phyloP scores from a whole-genome alignment of 768 basidiomycete species.

The Lactarius quietus region DNA sequence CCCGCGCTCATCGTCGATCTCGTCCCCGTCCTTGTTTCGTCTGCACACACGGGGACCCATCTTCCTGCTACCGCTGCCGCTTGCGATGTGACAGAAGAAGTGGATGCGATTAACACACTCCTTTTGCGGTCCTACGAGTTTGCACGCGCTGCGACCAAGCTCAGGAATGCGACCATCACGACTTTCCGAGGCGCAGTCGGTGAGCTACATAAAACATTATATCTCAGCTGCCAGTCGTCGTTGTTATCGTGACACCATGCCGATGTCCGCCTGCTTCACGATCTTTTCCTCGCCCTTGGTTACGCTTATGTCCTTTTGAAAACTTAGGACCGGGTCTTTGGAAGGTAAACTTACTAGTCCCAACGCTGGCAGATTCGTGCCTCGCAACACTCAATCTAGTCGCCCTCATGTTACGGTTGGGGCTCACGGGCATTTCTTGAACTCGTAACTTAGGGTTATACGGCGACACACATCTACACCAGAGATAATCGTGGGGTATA shows the following conservation, averaged over 20 bases:
- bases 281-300: too few relatives aligned
- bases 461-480: too few relatives aligned
- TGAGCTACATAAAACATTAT: too few relatives aligned
- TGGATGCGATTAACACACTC: conserved; percentile 33
- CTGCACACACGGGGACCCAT: not conserved
- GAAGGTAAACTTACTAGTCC: too few relatives aligned
- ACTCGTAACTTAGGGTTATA: not conserved
- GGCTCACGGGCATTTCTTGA: not conserved
- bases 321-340: not conserved
- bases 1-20: conserved; percentile 53
- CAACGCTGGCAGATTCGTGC: not conserved
- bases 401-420: not conserved
- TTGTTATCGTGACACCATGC: too few relatives aligned
- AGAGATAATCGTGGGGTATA: not conserved
- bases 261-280: too few relatives aligned
- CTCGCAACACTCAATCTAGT: not conserved
- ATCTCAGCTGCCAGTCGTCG: too few relatives aligned
- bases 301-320: too few relatives aligned
- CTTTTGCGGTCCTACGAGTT: conserved; percentile 59
- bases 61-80: not conserved
- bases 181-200: too few relatives aligned
- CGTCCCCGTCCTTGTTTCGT: conserved; percentile 29
- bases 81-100: conserved; percentile 1
- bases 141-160: conserved; percentile 53
- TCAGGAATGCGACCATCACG: too few relatives aligned